Percentiles rank a stretch among this genome's conserved stretches.
Evolutionary conservation across 345 rosid species (phyloP).

Genomic region (Litchi chinensis): DNA sequence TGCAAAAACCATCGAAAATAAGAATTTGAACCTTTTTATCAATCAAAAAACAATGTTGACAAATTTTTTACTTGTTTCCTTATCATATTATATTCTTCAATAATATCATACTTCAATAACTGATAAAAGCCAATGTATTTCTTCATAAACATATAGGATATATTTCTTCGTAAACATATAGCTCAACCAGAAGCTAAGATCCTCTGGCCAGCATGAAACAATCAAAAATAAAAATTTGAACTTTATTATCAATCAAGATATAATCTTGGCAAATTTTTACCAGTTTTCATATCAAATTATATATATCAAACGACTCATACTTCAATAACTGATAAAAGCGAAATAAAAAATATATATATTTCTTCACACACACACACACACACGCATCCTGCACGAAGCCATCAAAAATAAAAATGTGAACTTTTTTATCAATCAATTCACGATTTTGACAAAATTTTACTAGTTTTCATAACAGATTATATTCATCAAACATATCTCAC

Average conservation of each 20-base stretch:
- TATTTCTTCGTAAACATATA: no score
- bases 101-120: neutral
- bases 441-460: neutral
- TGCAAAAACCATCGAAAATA: constrained; percentile 31
- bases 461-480: neutral
- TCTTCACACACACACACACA: constrained; percentile 10
- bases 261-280: no score
- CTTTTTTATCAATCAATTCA: neutral
- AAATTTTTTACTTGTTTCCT: neutral
- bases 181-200: no score
- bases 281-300: no score
- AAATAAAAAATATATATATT: no score
- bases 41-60: neutral
- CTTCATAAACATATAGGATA: no score
- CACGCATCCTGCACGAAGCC: constrained; percentile 57
- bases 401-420: neutral
- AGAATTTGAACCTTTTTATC: neutral
- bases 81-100: neutral
- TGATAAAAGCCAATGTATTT: no score
- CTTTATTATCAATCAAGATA: no score
- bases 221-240: no score
- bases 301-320: no score
- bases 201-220: no score
- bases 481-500: neutral
- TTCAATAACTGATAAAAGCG: no score